Conservation (phyloP, 2,329 filamentous ascomycete species). For the Microcera coccophila region DNA sequence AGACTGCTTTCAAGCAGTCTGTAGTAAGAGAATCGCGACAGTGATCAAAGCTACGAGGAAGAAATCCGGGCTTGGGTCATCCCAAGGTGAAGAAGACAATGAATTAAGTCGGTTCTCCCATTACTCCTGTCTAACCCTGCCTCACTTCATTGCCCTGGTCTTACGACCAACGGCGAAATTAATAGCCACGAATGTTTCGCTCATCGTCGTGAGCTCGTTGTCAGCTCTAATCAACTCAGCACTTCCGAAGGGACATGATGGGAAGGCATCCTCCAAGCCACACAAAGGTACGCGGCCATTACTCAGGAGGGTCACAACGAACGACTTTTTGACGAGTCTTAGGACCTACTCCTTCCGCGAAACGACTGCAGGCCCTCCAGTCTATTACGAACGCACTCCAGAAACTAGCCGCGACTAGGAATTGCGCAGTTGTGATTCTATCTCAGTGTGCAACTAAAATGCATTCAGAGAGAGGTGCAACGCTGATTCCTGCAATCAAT, state of each 20-base stretch:
- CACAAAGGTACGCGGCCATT: conserved; percentile 34
- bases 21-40: conserved; percentile 25
- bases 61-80: conserved; percentile 4
- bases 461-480: conserved; percentile 61
- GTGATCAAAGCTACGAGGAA: conserved; percentile 21
- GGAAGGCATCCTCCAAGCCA: conserved; percentile 35
- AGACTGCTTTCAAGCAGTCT: conserved; percentile 48
- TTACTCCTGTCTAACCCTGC: conserved; percentile 56
- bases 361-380: conserved; percentile 52
- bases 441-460: conserved; percentile 83
- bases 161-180: conserved; percentile 61
- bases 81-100: conserved; percentile 13
- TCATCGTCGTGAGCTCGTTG: conserved; percentile 75
- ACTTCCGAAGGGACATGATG: conserved; percentile 60
- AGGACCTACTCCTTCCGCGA: conserved; percentile 38
- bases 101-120: conserved; percentile 40
- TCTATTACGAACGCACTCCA: conserved; percentile 66
- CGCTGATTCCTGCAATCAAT: conserved; percentile 70
- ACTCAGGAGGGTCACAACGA: conserved; percentile 1
- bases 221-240: conserved; percentile 73
- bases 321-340: conserved; percentile 8
- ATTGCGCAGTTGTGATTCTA: conserved; percentile 70
- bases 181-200: conserved; percentile 57
- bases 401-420: conserved; percentile 68
- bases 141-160: conserved; percentile 71